Base-by-base conservation (phyloP, 352 stramenopile species). In the Saprolegnia parasitica region DNA sequence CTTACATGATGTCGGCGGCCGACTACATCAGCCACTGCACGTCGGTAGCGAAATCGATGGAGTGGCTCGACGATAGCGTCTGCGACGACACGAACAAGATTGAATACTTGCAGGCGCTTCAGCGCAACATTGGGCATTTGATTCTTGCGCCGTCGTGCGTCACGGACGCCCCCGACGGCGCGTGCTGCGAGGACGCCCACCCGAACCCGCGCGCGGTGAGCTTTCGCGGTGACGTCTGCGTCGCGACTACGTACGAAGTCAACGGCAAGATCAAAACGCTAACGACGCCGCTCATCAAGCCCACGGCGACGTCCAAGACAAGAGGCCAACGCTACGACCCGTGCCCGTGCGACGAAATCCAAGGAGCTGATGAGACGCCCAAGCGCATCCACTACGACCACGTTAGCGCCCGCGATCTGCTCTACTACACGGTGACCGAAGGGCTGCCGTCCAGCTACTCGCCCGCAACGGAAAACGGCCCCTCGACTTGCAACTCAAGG, bases 81-180 rank as follows among this genome's bases (percentile, higher is more conserved):
- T 70, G 63, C 63, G 49, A 62, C 37, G 45, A 68, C 21, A 35
- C 42, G 18, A 24, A 2, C 24, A 24, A 46, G 21, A 54, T n/a
- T 1, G 18, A 62, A n/a, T 70, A 70, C 18, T 46, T 70, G 13
- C 45, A 62, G n/a, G 62, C 50, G 32, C 23, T 70, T 9, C 63
- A 70, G 29, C 11, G 42, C 21, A 70, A 70, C 63, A 8, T 70
- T 3, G 63, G 63, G 4, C 63, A 70, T 39, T n/a, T 70, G 13
- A 70, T 70, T 26, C 47, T 70, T 0, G 47, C 46, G 18, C 46
- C 63, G 18, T 24, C 35, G 16, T 63, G 63, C 54, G 63, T 52
- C 15, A 23, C 62, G 13, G 6, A 9, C 21, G 47, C 63, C 0
- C 63, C 63, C 24, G 63, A 70, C n/a, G 46, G 50, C 42, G 63